Evolutionary conservation across 1,139 yeast genomes (phyloP).

Genomic region (Blastobotrys serpentis): DNA sequence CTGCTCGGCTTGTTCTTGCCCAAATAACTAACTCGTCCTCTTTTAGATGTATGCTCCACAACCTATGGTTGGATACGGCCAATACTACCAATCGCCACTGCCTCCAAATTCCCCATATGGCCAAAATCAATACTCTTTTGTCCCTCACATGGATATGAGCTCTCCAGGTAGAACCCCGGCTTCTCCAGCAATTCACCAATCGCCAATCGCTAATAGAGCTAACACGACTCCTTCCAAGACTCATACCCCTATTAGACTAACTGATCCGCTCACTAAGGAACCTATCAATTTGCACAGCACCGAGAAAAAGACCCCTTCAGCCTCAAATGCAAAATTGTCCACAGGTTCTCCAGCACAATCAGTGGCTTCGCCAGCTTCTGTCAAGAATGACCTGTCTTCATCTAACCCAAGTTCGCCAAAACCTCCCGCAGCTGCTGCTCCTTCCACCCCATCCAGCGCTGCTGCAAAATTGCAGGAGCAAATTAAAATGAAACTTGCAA

Average conservation of each 20-base stretch:
- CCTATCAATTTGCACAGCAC: slow-evolving; percentile 27
- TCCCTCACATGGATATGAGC: slow-evolving; percentile 6
- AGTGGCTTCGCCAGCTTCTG: slow-evolving; percentile 16
- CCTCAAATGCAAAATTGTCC: slow-evolving; percentile 14
- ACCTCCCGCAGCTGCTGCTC: slow-evolving; percentile 17
- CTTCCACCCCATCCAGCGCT: slow-evolving; percentile 21
- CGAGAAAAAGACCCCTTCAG: slow-evolving; percentile 14
- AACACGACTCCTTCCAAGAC: slow-evolving; percentile 20
- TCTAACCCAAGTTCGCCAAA: slow-evolving; percentile 16
- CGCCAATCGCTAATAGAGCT: slow-evolving; percentile 8
- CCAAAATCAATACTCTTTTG: slow-evolving; percentile 8
- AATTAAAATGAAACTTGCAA: slow-evolving; percentile 24
- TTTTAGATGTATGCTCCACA: slow-evolving; percentile 5
- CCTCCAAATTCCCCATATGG: slow-evolving; percentile 14
- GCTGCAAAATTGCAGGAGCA: slow-evolving; percentile 29
- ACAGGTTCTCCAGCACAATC: slow-evolving; percentile 14
- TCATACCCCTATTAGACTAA: slow-evolving; percentile 31
- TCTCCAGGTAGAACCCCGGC: slow-evolving; percentile 6
- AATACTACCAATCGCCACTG: slow-evolving; percentile 11
- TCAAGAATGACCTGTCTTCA: slow-evolving; percentile 13
- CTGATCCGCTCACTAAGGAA: slow-evolving; percentile 32
- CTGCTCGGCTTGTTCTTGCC: too few species aligned
- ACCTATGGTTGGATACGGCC: slow-evolving; percentile 6
- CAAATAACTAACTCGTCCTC: background rate
- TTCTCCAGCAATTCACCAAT: slow-evolving; percentile 8